These are phyloP conservation scores for Tympanopsis confertula DNA, from an alignment of 2,329 filamentous ascomycete genomes.

Conservation along the genomic window DNA sequence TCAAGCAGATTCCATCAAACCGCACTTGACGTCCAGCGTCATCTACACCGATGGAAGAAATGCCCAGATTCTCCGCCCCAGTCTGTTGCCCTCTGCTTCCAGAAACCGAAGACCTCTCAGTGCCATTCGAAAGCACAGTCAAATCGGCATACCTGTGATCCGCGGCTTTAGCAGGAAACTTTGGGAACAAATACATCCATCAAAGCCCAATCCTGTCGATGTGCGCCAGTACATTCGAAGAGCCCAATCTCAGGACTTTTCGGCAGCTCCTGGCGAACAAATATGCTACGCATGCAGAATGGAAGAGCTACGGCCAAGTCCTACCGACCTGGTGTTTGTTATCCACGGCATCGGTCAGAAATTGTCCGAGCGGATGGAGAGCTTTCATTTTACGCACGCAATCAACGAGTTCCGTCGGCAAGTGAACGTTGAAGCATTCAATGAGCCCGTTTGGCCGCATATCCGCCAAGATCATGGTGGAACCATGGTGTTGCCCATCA, in stretches of 20 bases:
- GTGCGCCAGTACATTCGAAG: slow-evolving; percentile 1
- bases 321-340: slow-evolving; percentile 54
- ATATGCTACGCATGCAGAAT: slow-evolving; percentile 18
- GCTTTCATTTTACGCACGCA: slow-evolving; percentile 59
- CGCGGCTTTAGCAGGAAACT: slow-evolving; percentile 49
- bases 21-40: slow-evolving; percentile 43
- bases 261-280: slow-evolving; percentile 4
- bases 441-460: slow-evolving; percentile 43
- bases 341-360: slow-evolving; percentile 63
- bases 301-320: slow-evolving; percentile 36
- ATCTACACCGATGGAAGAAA: slow-evolving; percentile 48
- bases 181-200: slow-evolving; percentile 44
- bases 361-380: slow-evolving; percentile 56
- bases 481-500: slow-evolving; percentile 56
- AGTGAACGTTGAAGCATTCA: slow-evolving; percentile 52
- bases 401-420: slow-evolving; percentile 56
- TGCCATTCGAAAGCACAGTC: slow-evolving; percentile 51
- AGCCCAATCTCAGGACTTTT: slow-evolving; percentile 1
- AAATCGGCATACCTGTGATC: slow-evolving; percentile 51
- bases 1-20: slow-evolving; percentile 26
- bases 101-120: slow-evolving; percentile 47
- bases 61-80: slow-evolving; percentile 49
- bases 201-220: slow-evolving; percentile 1
- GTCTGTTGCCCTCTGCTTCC: slow-evolving; percentile 45
- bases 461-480: slow-evolving; percentile 47